phyloP scores from a whole-genome alignment of 306 rosid species.

The Fragaria vesca region DNA sequence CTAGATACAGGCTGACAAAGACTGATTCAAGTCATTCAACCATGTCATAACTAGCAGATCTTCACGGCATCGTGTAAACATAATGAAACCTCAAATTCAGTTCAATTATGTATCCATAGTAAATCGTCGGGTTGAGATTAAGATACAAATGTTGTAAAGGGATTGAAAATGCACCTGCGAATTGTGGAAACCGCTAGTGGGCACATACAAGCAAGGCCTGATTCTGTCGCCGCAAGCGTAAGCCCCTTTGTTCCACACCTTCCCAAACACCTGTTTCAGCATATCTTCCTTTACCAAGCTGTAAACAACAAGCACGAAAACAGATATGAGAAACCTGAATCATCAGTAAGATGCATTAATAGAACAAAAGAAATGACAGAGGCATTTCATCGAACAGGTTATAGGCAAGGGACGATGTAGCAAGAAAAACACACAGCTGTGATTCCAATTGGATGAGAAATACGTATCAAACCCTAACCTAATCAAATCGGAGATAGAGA shows the following conservation, averaged over 20 bases:
- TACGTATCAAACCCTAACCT: not conserved
- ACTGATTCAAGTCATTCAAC: not conserved
- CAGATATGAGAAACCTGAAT: not conserved
- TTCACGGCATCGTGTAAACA: not conserved
- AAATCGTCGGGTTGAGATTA: not conserved
- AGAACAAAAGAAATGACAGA: not conserved
- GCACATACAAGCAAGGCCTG: conserved; percentile 47
- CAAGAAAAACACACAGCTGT: not conserved
- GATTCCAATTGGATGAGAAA: not conserved
- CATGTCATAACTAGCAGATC: not conserved
- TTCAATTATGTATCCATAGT: not conserved
- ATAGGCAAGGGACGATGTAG: not conserved
- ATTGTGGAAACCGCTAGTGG: conserved; percentile 46
- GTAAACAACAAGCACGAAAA: not conserved
- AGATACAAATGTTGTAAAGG: not conserved
- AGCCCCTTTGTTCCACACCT: conserved; percentile 36
- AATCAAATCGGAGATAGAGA: not conserved
- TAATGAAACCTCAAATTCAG: not conserved
- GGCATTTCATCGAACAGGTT: conserved; percentile 18
- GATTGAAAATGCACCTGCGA: conserved; percentile 51
- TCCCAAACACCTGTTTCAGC: conserved; percentile 60
- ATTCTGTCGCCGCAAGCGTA: conserved; percentile 37
- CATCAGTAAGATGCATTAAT: not conserved
- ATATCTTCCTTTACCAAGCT: conserved; percentile 24
- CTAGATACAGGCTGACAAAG: not conserved